Conservation (phyloP, 2,329 filamentous ascomycete genomes). For the Exophiala oligosperma region DNA sequence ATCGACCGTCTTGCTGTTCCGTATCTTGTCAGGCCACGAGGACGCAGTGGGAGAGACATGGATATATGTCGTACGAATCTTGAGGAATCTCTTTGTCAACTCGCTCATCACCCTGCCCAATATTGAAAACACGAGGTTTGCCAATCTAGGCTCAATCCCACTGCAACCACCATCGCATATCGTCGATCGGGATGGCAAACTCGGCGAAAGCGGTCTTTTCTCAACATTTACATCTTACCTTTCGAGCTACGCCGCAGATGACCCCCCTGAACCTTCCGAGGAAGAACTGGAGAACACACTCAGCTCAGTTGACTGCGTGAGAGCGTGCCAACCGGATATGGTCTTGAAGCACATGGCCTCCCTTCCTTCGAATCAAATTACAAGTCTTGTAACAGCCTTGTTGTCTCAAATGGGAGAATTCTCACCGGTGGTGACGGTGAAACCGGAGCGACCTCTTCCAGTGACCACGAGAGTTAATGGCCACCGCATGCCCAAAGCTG, state of each 20-base stretch:
- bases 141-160: conserved; percentile 75
- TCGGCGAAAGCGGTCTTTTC: conserved; percentile 80
- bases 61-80: conserved; percentile 77
- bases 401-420: conserved; percentile 83
- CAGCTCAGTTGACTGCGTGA: conserved; percentile 91
- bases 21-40: conserved; percentile 85
- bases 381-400: conserved; percentile 68
- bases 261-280: conserved; percentile 94
- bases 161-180: conserved; percentile 89
- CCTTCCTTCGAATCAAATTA: conserved; percentile 60
- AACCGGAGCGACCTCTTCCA: conserved; percentile 72
- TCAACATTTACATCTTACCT: conserved; percentile 95
- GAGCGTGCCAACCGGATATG: conserved; percentile 79
- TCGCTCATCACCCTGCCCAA: conserved; percentile 72
- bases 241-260: conserved; percentile 97
- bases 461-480: conserved; percentile 60
- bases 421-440: conserved; percentile 77
- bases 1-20: conserved; percentile 92
- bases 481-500: conserved; percentile 55
- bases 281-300: conserved; percentile 96
- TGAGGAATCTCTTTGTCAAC: conserved; percentile 94
- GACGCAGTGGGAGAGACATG: conserved; percentile 63
- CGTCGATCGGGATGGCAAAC: conserved; percentile 80
- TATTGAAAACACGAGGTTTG: conserved; percentile 44
- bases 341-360: conserved; percentile 80